Conservation (phyloP, 805 yeast species). For the Kuraishia ogatae region DNA sequence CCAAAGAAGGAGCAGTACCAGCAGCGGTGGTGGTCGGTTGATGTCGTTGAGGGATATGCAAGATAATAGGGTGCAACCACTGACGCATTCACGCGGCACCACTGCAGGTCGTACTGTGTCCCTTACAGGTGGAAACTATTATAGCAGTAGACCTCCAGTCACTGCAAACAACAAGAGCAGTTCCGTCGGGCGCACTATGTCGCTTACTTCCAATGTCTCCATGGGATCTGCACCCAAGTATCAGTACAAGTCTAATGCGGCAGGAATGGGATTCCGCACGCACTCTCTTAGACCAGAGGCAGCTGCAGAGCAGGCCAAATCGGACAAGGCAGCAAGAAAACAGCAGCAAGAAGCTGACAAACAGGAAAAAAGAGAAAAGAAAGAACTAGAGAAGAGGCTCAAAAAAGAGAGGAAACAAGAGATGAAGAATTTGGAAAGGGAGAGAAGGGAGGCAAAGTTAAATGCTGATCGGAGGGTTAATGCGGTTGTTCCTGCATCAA, state of each 20-base stretch:
- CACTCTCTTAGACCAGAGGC: slow-evolving; percentile 19
- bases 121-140: slow-evolving; percentile 4
- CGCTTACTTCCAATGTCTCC: slow-evolving; percentile 5
- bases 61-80: too few relatives aligned
- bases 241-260: slow-evolving; percentile 18
- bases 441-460: neutral
- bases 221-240: neutral
- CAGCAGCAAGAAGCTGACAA: slow-evolving; percentile 1
- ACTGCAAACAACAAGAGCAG: neutral
- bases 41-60: slow-evolving; percentile 3
- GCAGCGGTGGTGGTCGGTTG: slow-evolving; percentile 5
- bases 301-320: neutral
- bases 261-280: slow-evolving; percentile 18
- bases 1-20: neutral
- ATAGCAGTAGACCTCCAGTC: neutral
- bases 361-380: neutral
- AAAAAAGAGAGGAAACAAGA: neutral
- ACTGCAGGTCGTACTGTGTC: slow-evolving; percentile 7
- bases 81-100: neutral
- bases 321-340: neutral
- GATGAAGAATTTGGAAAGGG: neutral
- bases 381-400: slow-evolving; percentile 2
- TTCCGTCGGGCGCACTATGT: slow-evolving; percentile 6
- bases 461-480: neutral
- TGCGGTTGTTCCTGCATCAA: too few relatives aligned